phyloP scores from a whole-genome alignment of 2,329 filamentous ascomycete genomes.

The Boeremia lycopersici region DNA sequence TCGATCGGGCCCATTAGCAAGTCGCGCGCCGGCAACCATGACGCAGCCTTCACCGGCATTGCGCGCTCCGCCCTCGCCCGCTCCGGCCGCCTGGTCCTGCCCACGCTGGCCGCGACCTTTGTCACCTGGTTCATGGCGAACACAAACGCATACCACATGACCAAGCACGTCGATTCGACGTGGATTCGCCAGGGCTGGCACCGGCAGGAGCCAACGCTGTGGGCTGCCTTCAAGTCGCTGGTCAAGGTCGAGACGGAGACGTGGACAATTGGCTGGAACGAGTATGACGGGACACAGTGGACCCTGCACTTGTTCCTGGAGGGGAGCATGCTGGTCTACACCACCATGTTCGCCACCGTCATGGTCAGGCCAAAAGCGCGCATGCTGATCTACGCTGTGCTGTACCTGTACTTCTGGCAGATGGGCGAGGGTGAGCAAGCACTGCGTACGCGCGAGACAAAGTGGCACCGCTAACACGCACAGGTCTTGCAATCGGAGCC shows the following conservation, averaged over 20 bases:
- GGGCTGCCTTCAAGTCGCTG: conserved; percentile 40
- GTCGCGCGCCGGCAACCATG: conserved; percentile 59
- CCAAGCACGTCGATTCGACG: conserved; percentile 63
- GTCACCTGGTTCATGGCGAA: conserved; percentile 63
- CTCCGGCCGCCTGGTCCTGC: conserved; percentile 63
- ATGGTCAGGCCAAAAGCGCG: conserved; percentile 47
- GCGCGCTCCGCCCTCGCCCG: conserved; percentile 64
- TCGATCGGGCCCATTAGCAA: conserved; percentile 65
- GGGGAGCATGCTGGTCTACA: conserved; percentile 51
- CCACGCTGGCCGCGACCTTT: conserved; percentile 60
- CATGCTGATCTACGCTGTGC: conserved; percentile 41
- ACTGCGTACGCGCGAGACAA: background rate
- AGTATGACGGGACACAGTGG: conserved; percentile 53
- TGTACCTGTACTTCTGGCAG: conserved; percentile 51
- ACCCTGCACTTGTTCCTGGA: conserved; percentile 51
- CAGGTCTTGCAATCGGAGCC: conserved; percentile 42
- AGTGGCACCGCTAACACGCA: conserved; percentile 23
- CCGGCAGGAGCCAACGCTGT: conserved; percentile 42
- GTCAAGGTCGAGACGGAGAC: conserved; percentile 40
- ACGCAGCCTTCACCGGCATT: conserved; percentile 60
- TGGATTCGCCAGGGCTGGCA: conserved; percentile 58
- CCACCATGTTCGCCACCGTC: conserved; percentile 50
- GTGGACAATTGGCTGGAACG: conserved; percentile 49
- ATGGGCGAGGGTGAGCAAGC: conserved; percentile 38
- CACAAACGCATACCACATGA: conserved; percentile 63